Evolutionary conservation across 495 filamentous ascomycete species (phyloP).

Genomic region (Penicillium chermesinum): DNA sequence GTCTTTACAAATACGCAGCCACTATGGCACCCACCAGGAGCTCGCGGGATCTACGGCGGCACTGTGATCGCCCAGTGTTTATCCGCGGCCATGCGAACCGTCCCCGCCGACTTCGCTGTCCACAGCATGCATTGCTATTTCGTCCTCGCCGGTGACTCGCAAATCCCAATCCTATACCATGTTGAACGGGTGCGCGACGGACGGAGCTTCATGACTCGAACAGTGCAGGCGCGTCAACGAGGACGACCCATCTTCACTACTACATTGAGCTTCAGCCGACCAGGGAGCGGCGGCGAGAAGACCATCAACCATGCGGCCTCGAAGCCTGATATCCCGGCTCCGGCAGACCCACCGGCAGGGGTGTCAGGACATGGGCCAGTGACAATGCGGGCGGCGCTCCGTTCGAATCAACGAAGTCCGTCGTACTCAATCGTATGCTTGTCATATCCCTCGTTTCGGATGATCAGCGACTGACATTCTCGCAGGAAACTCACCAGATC

Average conservation of each 20-base stretch:
- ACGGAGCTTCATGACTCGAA: slow-evolving; percentile 86
- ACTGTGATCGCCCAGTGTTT: slow-evolving; percentile 90
- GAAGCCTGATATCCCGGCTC: slow-evolving; percentile 28
- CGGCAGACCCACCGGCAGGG: slow-evolving; percentile 20
- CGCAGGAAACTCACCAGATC: slow-evolving; percentile 36
- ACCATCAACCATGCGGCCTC: slow-evolving; percentile 44
- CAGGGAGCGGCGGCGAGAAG: slow-evolving; percentile 59
- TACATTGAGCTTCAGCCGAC: slow-evolving; percentile 79
- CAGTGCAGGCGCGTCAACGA: slow-evolving; percentile 85
- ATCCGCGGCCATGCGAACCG: slow-evolving; percentile 79
- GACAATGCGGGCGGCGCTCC: slow-evolving; percentile 35
- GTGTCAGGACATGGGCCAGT: slow-evolving; percentile 18
- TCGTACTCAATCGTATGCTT: slow-evolving; percentile 37
- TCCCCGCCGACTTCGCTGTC: slow-evolving; percentile 70
- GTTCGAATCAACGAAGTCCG: slow-evolving; percentile 38
- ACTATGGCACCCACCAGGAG: slow-evolving; percentile 85
- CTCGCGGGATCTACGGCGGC: slow-evolving; percentile 90
- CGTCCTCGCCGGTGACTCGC: slow-evolving; percentile 78
- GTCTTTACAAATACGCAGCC: slow-evolving; percentile 91
- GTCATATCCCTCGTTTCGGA: slow-evolving; percentile 7
- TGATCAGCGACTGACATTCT: slow-evolving; percentile 1
- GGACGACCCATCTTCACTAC: slow-evolving; percentile 93
- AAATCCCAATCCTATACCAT: slow-evolving; percentile 84
- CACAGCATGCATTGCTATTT: slow-evolving; percentile 99
- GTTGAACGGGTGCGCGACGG: slow-evolving; percentile 90